phyloP scores from a whole-genome alignment of 2,329 filamentous ascomycete genomes.

The Nannizzia gypsea region DNA sequence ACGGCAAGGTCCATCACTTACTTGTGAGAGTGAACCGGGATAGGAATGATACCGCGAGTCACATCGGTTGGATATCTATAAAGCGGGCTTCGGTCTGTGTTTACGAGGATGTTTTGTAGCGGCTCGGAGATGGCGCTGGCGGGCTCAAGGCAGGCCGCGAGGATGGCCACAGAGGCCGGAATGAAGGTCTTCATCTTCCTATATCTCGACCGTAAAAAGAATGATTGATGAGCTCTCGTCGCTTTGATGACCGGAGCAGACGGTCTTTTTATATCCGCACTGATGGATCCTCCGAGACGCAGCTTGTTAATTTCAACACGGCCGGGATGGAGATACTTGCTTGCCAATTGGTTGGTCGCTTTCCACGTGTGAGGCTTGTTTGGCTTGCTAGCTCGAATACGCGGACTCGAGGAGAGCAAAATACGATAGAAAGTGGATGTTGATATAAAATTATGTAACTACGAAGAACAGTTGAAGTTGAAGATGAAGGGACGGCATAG shows the following conservation, averaged over 20 bases:
- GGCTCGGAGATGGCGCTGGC: constrained; percentile 13
- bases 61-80: constrained; percentile 52
- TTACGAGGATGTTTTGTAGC: constrained; percentile 45
- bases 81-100: constrained; percentile 40
- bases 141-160: not conserved
- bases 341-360: not conserved
- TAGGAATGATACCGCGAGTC: constrained; percentile 47
- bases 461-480: not conserved
- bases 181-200: not conserved
- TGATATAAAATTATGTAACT: no score
- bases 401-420: not conserved
- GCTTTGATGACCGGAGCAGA: not conserved
- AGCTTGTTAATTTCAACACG: not conserved
- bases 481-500: not conserved
- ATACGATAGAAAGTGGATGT: not conserved
- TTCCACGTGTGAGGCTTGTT: not conserved
- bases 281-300: not conserved
- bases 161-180: not conserved
- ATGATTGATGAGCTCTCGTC: not conserved
- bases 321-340: not conserved
- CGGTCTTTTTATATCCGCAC: not conserved
- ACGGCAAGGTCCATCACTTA: constrained; percentile 14
- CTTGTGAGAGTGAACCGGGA: constrained; percentile 34
- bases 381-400: not conserved
- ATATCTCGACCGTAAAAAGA: not conserved